Percentiles rank a stretch among this genome's conserved stretches.
Conservation (phyloP, 345 rosid species). For the Eucalyptus decipiens region DNA sequence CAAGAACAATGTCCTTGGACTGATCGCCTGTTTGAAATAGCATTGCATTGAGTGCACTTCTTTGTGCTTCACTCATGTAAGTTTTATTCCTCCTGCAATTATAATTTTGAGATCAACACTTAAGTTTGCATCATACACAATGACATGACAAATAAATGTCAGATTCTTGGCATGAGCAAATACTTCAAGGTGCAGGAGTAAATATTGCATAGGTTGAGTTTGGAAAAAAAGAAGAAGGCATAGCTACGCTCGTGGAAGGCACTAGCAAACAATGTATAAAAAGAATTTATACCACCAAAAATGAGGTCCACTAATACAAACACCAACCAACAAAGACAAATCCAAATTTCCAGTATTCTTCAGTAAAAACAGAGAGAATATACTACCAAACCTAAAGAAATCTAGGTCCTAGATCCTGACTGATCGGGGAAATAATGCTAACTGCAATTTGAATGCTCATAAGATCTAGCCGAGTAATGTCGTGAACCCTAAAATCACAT, state of each 20-base stretch:
- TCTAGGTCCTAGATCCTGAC: background rate
- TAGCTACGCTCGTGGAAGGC: background rate
- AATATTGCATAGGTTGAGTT: background rate
- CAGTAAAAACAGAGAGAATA: background rate
- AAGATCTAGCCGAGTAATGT: background rate
- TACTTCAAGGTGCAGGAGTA: background rate
- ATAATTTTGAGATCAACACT: background rate
- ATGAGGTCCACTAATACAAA: background rate
- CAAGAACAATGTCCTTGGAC: constrained; percentile 90
- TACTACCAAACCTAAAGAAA: background rate
- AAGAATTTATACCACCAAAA: background rate
- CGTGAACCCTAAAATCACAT: background rate
- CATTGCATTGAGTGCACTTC: constrained; percentile 92
- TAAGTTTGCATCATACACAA: background rate
- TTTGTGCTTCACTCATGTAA: constrained; percentile 97
- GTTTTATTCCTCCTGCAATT: constrained; percentile 78
- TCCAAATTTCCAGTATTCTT: background rate
- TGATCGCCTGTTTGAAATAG: constrained; percentile 95
- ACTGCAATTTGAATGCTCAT: background rate
- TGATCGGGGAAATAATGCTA: background rate
- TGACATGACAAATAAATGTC: background rate
- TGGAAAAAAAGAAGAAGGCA: background rate
- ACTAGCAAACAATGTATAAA: background rate
- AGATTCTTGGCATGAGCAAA: background rate
- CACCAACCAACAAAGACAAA: background rate